These are phyloP conservation scores for Lentinula lateritia DNA, from an alignment of 768 basidiomycete genomes.

Conservation along the genomic window DNA sequence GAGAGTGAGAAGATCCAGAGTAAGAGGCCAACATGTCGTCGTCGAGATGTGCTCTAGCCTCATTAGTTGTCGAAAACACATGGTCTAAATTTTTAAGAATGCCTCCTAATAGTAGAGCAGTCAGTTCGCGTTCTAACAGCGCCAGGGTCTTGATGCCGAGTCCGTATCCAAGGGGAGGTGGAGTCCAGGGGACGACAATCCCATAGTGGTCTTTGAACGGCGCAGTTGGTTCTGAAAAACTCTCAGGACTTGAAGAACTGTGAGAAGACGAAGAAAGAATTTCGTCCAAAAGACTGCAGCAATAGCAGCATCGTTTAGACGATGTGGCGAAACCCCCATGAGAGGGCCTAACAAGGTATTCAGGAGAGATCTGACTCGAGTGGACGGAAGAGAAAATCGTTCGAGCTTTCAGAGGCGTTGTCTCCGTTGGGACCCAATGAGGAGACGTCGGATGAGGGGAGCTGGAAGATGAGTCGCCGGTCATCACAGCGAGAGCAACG, in stretches of 20 bases:
- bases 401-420: neutral
- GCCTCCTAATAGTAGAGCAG: neutral
- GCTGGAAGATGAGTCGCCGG: neutral
- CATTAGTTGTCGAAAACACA: neutral
- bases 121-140: neutral
- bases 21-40: neutral
- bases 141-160: neutral
- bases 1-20: neutral
- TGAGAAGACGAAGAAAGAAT: neutral
- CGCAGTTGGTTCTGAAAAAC: neutral
- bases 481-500: neutral
- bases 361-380: neutral
- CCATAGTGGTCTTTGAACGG: neutral
- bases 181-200: constrained; percentile 2
- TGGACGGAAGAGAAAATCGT: neutral
- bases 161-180: constrained; percentile 4
- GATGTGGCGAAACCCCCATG: neutral
- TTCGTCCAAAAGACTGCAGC: neutral
- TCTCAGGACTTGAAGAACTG: neutral
- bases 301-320: constrained; percentile 2
- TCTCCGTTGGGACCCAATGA: neutral
- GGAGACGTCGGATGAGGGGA: neutral
- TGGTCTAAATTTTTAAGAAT: neutral
- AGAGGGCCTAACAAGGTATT: neutral
- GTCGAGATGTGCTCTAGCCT: neutral